Evolutionary conservation across 441 rosid genomes (phyloP).

Genomic region (Geranium incanum): DNA sequence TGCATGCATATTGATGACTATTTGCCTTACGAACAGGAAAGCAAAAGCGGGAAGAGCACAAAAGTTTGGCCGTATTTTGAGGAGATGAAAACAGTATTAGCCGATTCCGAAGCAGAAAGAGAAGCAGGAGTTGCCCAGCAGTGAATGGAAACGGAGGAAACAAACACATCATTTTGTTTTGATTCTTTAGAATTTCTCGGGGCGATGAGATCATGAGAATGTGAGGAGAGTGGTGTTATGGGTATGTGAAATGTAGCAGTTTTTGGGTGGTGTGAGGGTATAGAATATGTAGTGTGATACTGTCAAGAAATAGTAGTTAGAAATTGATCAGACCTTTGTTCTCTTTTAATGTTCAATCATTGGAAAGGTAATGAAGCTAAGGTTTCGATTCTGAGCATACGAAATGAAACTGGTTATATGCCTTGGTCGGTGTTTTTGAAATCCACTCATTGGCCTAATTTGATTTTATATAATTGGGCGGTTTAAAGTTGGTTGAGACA

Average conservation of each 20-base stretch:
- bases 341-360: too few relatives aligned
- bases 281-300: not conserved
- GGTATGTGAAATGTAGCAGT: not conserved
- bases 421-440: too few relatives aligned
- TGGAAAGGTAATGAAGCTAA: too few relatives aligned
- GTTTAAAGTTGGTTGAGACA: too few relatives aligned
- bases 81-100: conserved; percentile 54
- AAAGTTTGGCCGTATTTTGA: conserved; percentile 67
- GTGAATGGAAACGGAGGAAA: conserved; percentile 5
- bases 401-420: too few relatives aligned
- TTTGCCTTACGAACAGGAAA: conserved; percentile 39
- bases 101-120: conserved; percentile 31
- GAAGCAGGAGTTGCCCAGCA: conserved; percentile 25
- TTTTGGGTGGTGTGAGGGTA: not conserved
- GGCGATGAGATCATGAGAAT: not conserved
- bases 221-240: not conserved
- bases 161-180: not conserved
- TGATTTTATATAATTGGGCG: too few relatives aligned
- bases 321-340: not conserved
- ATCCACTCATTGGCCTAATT: too few relatives aligned
- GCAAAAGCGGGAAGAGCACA: conserved; percentile 35
- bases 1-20: not conserved
- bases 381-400: too few relatives aligned
- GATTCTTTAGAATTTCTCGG: not conserved
- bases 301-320: not conserved